These are phyloP conservation scores for Zygosaccharomyces sapae DNA, from an alignment of 1,139 yeast genomes.

Conservation along the genomic window DNA sequence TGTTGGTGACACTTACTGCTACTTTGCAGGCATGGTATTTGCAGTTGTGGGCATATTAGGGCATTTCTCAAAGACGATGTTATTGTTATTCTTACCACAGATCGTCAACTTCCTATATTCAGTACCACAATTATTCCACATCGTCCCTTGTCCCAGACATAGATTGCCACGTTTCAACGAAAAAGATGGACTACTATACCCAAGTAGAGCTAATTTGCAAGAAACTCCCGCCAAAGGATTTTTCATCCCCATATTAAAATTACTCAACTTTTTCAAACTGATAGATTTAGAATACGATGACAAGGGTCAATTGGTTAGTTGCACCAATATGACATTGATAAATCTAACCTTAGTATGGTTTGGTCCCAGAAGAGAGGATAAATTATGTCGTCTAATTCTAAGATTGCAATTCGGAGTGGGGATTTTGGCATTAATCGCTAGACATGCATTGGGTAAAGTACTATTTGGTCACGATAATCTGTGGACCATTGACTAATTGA, in stretches of 20 bases:
- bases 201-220: constrained; percentile 54
- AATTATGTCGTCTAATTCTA: constrained; percentile 57
- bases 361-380: constrained; percentile 87
- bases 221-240: constrained; percentile 37
- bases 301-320: constrained; percentile 36
- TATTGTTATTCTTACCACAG: constrained; percentile 84
- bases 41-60: constrained; percentile 96
- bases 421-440: constrained; percentile 55
- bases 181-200: constrained; percentile 67
- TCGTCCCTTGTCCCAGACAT: constrained; percentile 94
- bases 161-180: constrained; percentile 75
- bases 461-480: constrained; percentile 87
- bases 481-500: constrained; percentile 29
- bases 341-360: constrained; percentile 77
- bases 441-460: constrained; percentile 85
- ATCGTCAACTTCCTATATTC: constrained; percentile 85
- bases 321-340: constrained; percentile 83
- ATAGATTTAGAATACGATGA: constrained; percentile 40
- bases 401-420: constrained; percentile 64
- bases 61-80: constrained; percentile 88
- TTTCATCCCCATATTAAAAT: constrained; percentile 37
- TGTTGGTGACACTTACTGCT: constrained; percentile 97
- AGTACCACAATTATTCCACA: constrained; percentile 78
- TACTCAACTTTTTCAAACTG: constrained; percentile 41
- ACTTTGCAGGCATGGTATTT: constrained; percentile 97